Evolutionary conservation across 805 yeast genomes (phyloP).

Genomic region (Vanderwaltozyma tropicalis): DNA sequence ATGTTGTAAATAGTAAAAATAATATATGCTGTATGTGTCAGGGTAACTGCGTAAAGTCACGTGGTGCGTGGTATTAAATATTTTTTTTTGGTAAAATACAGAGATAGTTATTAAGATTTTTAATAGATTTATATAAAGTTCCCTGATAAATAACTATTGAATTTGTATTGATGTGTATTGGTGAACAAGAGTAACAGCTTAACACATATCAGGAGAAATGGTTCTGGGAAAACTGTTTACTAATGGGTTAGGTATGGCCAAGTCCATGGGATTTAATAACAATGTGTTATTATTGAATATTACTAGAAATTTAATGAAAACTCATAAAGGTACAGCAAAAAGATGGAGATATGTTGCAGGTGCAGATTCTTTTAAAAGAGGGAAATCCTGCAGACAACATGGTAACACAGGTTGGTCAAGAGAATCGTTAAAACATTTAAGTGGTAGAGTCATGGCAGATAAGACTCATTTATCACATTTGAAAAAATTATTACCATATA

Average conservation of each 20-base stretch:
- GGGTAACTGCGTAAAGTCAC: too few relatives aligned
- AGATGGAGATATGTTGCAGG: slow-evolving; percentile 40
- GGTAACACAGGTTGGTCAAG: slow-evolving; percentile 86
- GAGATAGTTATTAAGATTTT: too few relatives aligned
- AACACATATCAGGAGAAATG: too few relatives aligned
- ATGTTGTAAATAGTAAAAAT: too few relatives aligned
- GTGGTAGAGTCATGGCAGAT: slow-evolving; percentile 48
- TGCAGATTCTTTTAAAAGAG: slow-evolving; percentile 57
- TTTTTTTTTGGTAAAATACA: too few relatives aligned
- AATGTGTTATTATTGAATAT: not conserved
- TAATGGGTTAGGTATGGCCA: too few relatives aligned
- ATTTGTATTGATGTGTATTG: too few relatives aligned
- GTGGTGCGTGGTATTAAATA: not conserved
- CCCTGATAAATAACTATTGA: too few relatives aligned
- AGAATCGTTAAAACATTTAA: slow-evolving; percentile 46
- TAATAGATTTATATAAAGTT: too few relatives aligned
- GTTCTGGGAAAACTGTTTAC: not conserved
- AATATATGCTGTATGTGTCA: too few relatives aligned
- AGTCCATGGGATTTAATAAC: not conserved
- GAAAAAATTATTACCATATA: slow-evolving; percentile 43
- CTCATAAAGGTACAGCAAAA: slow-evolving; percentile 80
- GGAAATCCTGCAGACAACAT: slow-evolving; percentile 78
- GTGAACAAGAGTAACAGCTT: too few relatives aligned
- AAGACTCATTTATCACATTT: slow-evolving; percentile 49
- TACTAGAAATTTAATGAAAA: slow-evolving; percentile 39